These are phyloP conservation scores for Trametes sp. DNA, from an alignment of 1,284 basidiomycete genomes.

Conservation along the genomic window DNA sequence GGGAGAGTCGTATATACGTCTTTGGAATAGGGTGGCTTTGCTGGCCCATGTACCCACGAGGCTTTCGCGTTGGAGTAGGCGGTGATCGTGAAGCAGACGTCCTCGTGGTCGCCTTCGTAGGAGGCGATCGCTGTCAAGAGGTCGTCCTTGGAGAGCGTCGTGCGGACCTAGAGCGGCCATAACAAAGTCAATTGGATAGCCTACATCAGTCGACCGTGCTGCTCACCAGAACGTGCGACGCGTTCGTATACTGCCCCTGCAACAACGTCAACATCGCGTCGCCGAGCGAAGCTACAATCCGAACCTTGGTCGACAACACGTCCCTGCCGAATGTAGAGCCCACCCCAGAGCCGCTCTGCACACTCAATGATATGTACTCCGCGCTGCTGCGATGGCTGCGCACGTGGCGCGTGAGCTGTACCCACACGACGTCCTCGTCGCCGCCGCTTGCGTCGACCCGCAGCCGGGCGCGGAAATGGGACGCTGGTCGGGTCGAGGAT, in stretches of 20 bases:
- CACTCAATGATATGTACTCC: conserved; percentile 81
- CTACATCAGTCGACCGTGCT: not conserved
- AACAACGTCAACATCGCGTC: not conserved
- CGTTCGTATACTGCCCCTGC: conserved; percentile 82
- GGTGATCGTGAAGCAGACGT: conserved; percentile 71
- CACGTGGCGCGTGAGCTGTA: conserved; percentile 84
- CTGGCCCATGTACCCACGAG: conserved; percentile 57
- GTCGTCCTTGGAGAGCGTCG: conserved; percentile 48
- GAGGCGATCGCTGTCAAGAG: conserved; percentile 64
- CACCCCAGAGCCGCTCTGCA: conserved; percentile 50
- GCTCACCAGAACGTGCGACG: conserved; percentile 75
- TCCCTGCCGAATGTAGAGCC: conserved; percentile 10
- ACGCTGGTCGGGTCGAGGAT: conserved; percentile 29
- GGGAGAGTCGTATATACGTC: conserved; percentile 49
- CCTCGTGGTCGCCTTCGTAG: conserved; percentile 66
- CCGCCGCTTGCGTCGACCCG: conserved; percentile 17
- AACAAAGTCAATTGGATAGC: not conserved
- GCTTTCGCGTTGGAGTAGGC: conserved; percentile 58
- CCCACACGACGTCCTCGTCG: conserved; percentile 63
- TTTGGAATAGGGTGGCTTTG: conserved; percentile 50
- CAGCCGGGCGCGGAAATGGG: conserved; percentile 40
- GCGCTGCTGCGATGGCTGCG: conserved; percentile 59
- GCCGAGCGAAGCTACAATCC: not conserved
- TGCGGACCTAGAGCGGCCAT: conserved; percentile 40
- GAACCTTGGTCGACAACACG: conserved; percentile 33